phyloP scores from a whole-genome alignment of 441 rosid species.

The Pelargonium fulgidum region DNA sequence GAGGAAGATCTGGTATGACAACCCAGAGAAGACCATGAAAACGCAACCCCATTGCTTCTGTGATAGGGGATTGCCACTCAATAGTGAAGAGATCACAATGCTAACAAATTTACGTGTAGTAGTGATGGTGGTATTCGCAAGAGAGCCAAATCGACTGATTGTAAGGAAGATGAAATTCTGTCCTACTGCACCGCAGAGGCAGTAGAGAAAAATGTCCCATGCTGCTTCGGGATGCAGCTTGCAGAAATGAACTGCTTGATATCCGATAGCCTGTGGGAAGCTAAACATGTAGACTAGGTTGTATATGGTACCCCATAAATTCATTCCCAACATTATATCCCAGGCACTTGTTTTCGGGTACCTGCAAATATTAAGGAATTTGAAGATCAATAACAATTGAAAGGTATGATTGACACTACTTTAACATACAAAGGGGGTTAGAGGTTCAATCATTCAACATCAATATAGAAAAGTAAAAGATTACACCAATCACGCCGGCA shows the following conservation, averaged over 20 bases:
- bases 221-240: conserved; percentile 84
- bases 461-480: not conserved
- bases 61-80: conserved; percentile 87
- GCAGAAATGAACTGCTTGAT: conserved; percentile 62
- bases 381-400: not conserved
- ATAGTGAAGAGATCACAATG: conserved; percentile 74
- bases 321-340: conserved; percentile 98
- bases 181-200: conserved; percentile 92
- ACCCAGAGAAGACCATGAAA: conserved; percentile 82
- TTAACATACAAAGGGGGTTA: not conserved
- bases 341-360: conserved; percentile 82
- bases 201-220: conserved; percentile 72
- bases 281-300: conserved; percentile 86
- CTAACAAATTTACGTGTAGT: conserved; percentile 91
- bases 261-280: conserved; percentile 67
- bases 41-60: conserved; percentile 91
- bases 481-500: not conserved
- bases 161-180: conserved; percentile 93
- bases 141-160: conserved; percentile 83
- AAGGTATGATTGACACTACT: not conserved
- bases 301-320: conserved; percentile 89
- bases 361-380: conserved; percentile 30
- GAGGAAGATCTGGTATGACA: conserved; percentile 81
- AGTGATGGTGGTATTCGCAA: conserved; percentile 88
- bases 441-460: not conserved